These are phyloP conservation scores for Silene uniflora DNA, from an alignment of 148 eudicot species.

Conservation along the genomic window DNA sequence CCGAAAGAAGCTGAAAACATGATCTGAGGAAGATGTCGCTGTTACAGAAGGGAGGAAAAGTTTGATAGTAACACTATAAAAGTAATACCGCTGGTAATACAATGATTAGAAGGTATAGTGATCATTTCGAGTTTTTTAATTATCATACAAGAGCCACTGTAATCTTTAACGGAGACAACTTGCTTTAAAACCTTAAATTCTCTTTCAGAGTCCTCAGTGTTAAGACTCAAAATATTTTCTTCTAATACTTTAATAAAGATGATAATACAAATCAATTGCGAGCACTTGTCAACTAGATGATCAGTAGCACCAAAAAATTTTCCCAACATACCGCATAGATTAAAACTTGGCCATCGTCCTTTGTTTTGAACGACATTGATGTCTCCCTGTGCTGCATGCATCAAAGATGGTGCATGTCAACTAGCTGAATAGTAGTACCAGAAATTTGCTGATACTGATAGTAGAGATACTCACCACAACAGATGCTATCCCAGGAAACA, in stretches of 20 bases:
- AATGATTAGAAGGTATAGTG: neutral
- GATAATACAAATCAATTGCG: neutral
- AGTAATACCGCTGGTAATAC: neutral
- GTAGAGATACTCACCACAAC: slow-evolving; percentile 68
- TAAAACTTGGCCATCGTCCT: slow-evolving; percentile 96
- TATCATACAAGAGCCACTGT: neutral
- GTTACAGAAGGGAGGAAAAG: neutral
- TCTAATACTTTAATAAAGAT: neutral
- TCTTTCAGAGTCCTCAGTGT: neutral
- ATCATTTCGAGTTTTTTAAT: neutral
- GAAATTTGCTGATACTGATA: slow-evolving; percentile 8
- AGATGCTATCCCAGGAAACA: slow-evolving; percentile 94
- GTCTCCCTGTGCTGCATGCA: slow-evolving; percentile 88
- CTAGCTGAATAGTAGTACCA: slow-evolving; percentile 5
- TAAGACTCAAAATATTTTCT: no score
- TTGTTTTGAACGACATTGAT: slow-evolving; percentile 98
- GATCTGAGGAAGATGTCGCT: neutral
- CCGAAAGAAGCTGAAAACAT: neutral
- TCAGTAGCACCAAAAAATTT: neutral
- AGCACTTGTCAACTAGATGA: neutral
- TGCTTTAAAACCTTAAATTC: neutral
- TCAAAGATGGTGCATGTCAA: slow-evolving; percentile 20
- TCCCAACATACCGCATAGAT: slow-evolving; percentile 77
- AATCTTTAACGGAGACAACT: neutral
- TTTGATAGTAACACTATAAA: neutral